Evolutionary conservation across 2,329 filamentous ascomycete species (phyloP).

Genomic region (Pestalotiopsis fici): DNA sequence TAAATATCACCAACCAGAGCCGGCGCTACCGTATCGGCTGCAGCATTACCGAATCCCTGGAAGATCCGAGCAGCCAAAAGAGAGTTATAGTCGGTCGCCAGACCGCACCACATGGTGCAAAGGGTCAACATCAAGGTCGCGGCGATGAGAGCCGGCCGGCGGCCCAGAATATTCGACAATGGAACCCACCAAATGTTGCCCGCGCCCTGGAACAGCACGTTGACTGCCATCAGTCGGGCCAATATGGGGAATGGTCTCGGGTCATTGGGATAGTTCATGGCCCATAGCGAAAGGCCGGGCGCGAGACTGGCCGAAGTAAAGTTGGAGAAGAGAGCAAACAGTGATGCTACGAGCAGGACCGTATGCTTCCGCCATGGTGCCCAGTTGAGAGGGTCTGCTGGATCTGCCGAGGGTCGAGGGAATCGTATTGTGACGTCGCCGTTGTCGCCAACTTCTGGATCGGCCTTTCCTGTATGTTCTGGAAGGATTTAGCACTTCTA

Average conservation of each 20-base stretch:
- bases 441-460: neutral
- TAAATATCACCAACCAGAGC: slow-evolving; percentile 36
- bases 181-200: slow-evolving; percentile 38
- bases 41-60: slow-evolving; percentile 33
- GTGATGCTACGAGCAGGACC: slow-evolving; percentile 24
- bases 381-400: slow-evolving; percentile 37
- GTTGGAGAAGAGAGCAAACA: slow-evolving; percentile 36
- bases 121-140: slow-evolving; percentile 28
- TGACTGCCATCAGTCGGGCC: slow-evolving; percentile 13
- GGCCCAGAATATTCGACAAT: slow-evolving; percentile 34
- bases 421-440: slow-evolving; percentile 15
- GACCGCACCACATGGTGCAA: slow-evolving; percentile 26
- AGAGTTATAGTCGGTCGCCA: slow-evolving; percentile 21
- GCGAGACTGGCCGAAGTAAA: slow-evolving; percentile 32
- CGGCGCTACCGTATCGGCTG: slow-evolving; percentile 34
- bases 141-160: slow-evolving; percentile 29
- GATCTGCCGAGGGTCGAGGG: slow-evolving; percentile 28
- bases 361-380: slow-evolving; percentile 30
- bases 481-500: neutral
- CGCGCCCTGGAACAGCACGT: slow-evolving; percentile 32
- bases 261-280: slow-evolving; percentile 26
- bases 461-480: neutral
- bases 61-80: slow-evolving; percentile 30
- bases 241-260: slow-evolving; percentile 11
- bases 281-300: slow-evolving; percentile 33